Conservation (phyloP, 2,329 filamentous ascomycete species). For the Raffaelea albimanens region DNA sequence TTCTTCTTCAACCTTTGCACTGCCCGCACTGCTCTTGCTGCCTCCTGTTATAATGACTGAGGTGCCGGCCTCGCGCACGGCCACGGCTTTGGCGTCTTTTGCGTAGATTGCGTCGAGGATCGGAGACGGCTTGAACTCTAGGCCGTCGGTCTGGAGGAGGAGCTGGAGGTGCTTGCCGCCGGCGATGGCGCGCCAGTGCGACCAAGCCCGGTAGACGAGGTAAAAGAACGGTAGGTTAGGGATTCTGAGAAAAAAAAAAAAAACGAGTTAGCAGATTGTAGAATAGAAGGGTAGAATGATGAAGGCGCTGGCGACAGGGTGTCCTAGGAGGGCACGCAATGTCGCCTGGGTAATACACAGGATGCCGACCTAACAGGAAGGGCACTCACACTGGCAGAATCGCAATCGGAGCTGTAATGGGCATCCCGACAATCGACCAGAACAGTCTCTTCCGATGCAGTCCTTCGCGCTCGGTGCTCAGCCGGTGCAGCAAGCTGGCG, state of each 20-base stretch:
- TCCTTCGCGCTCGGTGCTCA: constrained; percentile 72
- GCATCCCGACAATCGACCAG: constrained; percentile 76
- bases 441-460: constrained; percentile 69
- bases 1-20: constrained; percentile 26
- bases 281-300: neutral
- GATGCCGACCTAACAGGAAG: no score
- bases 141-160: constrained; percentile 63
- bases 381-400: constrained; percentile 69
- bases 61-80: neutral
- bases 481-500: constrained; percentile 50
- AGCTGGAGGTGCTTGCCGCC: constrained; percentile 82
- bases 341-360: no score
- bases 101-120: constrained; percentile 67
- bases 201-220: constrained; percentile 82
- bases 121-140: constrained; percentile 55
- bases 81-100: constrained; percentile 11
- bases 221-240: constrained; percentile 98
- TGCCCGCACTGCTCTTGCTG: constrained; percentile 16
- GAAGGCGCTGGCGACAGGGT: no score
- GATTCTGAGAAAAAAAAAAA: constrained; percentile 59
- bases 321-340: no score
- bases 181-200: constrained; percentile 76
- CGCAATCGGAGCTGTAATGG: constrained; percentile 72
- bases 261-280: neutral
- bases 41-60: neutral